Conservation (phyloP, 2,329 filamentous ascomycete species). For the Acephala macrosclerotiorum region DNA sequence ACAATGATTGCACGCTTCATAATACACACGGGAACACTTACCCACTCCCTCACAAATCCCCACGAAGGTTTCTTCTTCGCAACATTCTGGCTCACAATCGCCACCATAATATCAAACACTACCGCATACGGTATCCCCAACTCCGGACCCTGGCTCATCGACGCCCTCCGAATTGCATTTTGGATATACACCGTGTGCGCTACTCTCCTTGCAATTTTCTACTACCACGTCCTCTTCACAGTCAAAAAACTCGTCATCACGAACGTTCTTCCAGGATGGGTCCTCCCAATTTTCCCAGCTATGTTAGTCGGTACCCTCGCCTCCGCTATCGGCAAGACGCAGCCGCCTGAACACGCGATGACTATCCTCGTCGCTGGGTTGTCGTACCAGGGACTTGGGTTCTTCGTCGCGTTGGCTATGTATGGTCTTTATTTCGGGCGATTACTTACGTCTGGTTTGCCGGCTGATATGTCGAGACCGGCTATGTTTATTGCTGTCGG, state of each 20-base stretch:
- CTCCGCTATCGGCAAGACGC: constrained; percentile 66
- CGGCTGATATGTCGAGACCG: constrained; percentile 67
- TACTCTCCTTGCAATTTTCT: constrained; percentile 65
- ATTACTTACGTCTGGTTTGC: constrained; percentile 65
- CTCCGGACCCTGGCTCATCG: constrained; percentile 60
- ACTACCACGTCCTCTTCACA: constrained; percentile 73
- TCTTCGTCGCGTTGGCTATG: constrained; percentile 73
- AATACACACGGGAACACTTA: constrained; percentile 61
- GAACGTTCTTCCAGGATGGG: constrained; percentile 77
- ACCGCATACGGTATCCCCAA: constrained; percentile 69
- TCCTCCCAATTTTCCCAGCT: constrained; percentile 76
- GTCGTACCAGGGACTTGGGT: constrained; percentile 73
- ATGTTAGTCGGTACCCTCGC: constrained; percentile 78
- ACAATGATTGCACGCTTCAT: constrained; percentile 68
- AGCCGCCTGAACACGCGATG: constrained; percentile 62
- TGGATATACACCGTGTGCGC: constrained; percentile 72
- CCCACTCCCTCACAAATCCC: constrained; percentile 65
- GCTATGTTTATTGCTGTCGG: constrained; percentile 79
- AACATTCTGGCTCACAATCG: constrained; percentile 73
- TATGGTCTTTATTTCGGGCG: constrained; percentile 76
- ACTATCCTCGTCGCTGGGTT: constrained; percentile 71
- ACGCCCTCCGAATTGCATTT: constrained; percentile 68
- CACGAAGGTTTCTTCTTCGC: constrained; percentile 77
- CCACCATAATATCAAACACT: constrained; percentile 72
- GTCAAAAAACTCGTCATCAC: constrained; percentile 59